phyloP scores from a whole-genome alignment of 2,329 filamentous ascomycete genomes.

The Aspergillus aculeatus region DNA sequence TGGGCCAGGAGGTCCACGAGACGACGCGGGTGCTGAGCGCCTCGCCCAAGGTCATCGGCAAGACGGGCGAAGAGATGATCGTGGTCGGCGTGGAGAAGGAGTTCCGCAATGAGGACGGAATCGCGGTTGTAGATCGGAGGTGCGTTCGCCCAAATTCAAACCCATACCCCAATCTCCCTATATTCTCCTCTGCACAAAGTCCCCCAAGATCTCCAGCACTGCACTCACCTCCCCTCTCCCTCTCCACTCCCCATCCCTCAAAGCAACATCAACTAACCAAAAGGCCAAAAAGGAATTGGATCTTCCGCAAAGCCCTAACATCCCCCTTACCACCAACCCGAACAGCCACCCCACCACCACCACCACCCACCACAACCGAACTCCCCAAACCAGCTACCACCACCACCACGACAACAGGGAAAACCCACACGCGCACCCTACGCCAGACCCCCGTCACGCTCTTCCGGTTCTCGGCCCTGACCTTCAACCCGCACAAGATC shows the following conservation, averaged over 20 bases:
- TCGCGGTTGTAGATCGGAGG: conserved; percentile 57
- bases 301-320: conserved; percentile 43
- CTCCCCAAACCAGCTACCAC: conserved; percentile 1
- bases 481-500: conserved; percentile 47
- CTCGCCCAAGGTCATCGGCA: conserved; percentile 54
- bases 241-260: background rate
- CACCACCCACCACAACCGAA: conserved; percentile 3
- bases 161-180: no score
- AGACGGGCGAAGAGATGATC: conserved; percentile 60
- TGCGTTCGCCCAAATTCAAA: conserved; percentile 19
- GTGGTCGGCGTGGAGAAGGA: conserved; percentile 64
- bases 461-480: conserved; percentile 47
- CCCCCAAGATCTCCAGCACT: no score
- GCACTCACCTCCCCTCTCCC: background rate
- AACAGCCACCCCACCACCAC: conserved; percentile 9
- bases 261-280: background rate
- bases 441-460: conserved; percentile 40
- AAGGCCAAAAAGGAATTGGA: conserved; percentile 39
- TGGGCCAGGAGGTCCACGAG: conserved; percentile 59
- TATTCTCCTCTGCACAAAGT: no score
- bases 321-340: conserved; percentile 9
- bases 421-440: conserved; percentile 33
- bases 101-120: conserved; percentile 52
- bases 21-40: conserved; percentile 56
- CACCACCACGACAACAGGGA: conserved; percentile 17